Base-by-base conservation (phyloP, 805 yeast genomes). In the Saitoella complicata region DNA sequence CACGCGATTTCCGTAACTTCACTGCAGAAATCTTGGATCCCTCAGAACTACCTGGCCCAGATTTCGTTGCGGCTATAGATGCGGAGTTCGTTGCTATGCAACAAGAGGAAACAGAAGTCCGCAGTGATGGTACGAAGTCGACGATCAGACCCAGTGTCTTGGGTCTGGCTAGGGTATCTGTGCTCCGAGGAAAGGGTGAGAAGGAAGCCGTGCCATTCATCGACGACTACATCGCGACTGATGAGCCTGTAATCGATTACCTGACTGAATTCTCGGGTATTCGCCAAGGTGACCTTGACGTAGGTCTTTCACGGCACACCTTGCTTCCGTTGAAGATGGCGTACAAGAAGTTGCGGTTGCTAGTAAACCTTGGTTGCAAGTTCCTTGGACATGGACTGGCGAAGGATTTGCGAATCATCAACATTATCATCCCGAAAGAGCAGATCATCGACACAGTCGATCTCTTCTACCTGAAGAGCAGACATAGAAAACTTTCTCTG, bases 351-450 rank as follows among this genome's bases (percentile, higher is more conserved):
- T 70, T 91, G 37, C 93, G 99, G 98, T 65, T 91, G 13, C 67
- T 91, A 42, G 66, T 91, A 48, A 91, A 88, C 56, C 56, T 86
- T 46, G 96, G 96, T 0, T 85, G 94, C 57, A 73, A 81, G 0
- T 88, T 91, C 65, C 86, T 91, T 32, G 99, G 99, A 0, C 99
- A 91, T 64, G 95, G 96, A 1, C 67, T 91, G 47, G 70, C 72
- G 37, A 86, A 85, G 53, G 99, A 91, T 64, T 91, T 91, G 68
- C 70, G 96, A 54, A 82, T 91, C 33, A 91, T 93, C 53, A 91
- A 91, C 55, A 75, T 91, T 40, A 82, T 81, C 57, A 93, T 93
- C 2, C 97, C 97, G 0, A 67, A 69, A 30, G 60, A 61, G 1
- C 98, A 93, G 60, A 87, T 91, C 31, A 69, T 94, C 45, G 99